Base-by-base conservation (phyloP, 208 protist species). In the Novymonas esmeraldas region DNA sequence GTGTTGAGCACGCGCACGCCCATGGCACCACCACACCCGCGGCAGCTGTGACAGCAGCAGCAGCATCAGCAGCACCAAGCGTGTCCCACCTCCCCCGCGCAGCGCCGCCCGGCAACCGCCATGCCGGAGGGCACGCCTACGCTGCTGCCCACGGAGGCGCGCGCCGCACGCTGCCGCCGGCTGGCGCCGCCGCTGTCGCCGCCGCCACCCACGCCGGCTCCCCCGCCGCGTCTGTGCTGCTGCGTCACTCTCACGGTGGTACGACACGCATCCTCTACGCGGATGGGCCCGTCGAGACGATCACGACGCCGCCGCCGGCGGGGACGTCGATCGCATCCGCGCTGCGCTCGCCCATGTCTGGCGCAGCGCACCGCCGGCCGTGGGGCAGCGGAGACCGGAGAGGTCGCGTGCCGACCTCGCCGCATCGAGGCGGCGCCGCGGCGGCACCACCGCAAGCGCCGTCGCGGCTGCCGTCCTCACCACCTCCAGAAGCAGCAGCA, bases 201-300 rank as follows among this genome's bases (percentile, higher is more conserved):
- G 36, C 7, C 36, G 36, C 7, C 7, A 41, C 7, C 22, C 55
- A 16, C n/a, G 29, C 3, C 26, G 22, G 14, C 10, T 31, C 39
- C 16, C 26, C 56, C 0, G 2, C 76, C 56, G 58, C 66, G 10
- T 13, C 28, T 0, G 64, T 87, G 22, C 54, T 88, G 44, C 52
- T 85, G 33, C 59, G 66, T 3, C 72, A 78, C 46, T 80, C 82
- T 5, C 69, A 65, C 29, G 60, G 72, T 2, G 77, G 68, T n/a
- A 79, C 63, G 11, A 88, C 78, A 6, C 78, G 75, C 42, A 33
- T 85, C 3, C 31, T 88, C 10, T 81, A 72, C 54, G 72, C 79
- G 20, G 78, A 88, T 33, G 82, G 82, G 7, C 62, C 59, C 55
- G 62, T 70, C 10, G 70, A 70, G 9, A 76, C 70, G 33, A n/a